These are phyloP conservation scores for Tubosaeta brunneosetosa DNA, from an alignment of 768 basidiomycete species.

Conservation along the genomic window DNA sequence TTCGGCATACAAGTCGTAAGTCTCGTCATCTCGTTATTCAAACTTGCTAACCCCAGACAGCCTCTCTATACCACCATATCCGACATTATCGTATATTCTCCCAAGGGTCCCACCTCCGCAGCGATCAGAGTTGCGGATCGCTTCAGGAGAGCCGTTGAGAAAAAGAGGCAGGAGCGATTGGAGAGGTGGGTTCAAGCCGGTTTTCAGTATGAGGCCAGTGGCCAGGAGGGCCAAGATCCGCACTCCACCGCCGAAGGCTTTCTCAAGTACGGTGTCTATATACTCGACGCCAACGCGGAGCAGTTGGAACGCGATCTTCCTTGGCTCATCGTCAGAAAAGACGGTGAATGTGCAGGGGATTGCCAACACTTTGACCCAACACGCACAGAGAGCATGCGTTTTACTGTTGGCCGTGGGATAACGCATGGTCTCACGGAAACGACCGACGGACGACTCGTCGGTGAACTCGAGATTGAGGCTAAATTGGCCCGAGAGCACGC, in stretches of 20 bases:
- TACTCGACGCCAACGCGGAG: constrained; percentile 28
- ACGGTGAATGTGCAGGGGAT: constrained; percentile 20
- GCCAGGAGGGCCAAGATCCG: constrained; percentile 14
- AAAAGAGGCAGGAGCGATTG: constrained; percentile 50
- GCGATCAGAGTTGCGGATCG: constrained; percentile 59
- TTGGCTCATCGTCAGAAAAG: constrained; percentile 28
- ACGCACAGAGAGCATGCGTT: neutral
- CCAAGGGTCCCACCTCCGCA: constrained; percentile 51
- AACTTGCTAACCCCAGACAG: constrained; percentile 34
- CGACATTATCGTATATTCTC: constrained; percentile 86
- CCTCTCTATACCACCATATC: constrained; percentile 85
- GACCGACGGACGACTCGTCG: constrained; percentile 25
- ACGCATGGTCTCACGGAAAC: constrained; percentile 28
- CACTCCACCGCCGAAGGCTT: constrained; percentile 25
- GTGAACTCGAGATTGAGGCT: constrained; percentile 23
- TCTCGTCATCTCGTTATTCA: constrained; percentile 15
- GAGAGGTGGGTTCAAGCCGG: constrained; percentile 18
- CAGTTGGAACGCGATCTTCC: constrained; percentile 25
- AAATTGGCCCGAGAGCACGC: constrained; percentile 6
- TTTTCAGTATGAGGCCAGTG: constrained; percentile 5
- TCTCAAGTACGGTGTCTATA: constrained; percentile 29
- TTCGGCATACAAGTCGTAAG: constrained; percentile 87
- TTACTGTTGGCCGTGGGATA: neutral
- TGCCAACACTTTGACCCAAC: constrained; percentile 11
- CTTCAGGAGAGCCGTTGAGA: constrained; percentile 58